A percentile compares a stretch with the other conserved stretches of the same genome.
phyloP scores from a whole-genome alignment of 306 rosid species.

The Abrus precatorius region DNA sequence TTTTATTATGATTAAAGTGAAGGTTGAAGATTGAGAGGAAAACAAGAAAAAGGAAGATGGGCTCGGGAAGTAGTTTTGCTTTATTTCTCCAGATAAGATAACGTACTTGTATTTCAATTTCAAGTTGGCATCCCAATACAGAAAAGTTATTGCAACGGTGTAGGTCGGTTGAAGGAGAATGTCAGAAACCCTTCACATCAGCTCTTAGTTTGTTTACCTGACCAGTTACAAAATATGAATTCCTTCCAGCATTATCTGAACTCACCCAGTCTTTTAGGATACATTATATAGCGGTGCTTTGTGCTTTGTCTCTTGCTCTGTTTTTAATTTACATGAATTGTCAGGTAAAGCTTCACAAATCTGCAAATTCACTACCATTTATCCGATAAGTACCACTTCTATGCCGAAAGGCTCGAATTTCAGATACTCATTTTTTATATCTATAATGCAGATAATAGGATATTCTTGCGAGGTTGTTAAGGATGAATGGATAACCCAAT shows the following conservation, averaged over 20 bases:
- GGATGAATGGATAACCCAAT: no score
- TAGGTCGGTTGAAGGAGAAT: conserved; percentile 37
- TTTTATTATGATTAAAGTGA: neutral
- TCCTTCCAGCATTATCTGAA: conserved; percentile 40
- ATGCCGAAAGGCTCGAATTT: no score
- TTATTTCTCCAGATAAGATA: neutral
- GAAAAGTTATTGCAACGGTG: conserved; percentile 27
- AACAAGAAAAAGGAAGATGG: neutral
- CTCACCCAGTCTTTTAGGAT: neutral
- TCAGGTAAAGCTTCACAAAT: neutral
- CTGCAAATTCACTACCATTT: neutral
- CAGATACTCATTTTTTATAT: no score
- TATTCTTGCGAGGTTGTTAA: no score
- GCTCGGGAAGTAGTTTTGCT: neutral
- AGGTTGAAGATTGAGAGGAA: neutral
- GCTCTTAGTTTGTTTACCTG: conserved; percentile 14
- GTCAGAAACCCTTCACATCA: conserved; percentile 41
- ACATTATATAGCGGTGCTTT: neutral
- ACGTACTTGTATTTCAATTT: neutral
- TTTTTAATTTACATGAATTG: neutral
- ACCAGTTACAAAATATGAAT: conserved; percentile 43
- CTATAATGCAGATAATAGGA: no score
- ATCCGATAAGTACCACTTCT: neutral
- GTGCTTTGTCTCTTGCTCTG: conserved; percentile 44
- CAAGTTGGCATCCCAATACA: conserved; percentile 6